Base-by-base conservation (phyloP, 495 filamentous ascomycete species). In the Neurospora hispaniola region DNA sequence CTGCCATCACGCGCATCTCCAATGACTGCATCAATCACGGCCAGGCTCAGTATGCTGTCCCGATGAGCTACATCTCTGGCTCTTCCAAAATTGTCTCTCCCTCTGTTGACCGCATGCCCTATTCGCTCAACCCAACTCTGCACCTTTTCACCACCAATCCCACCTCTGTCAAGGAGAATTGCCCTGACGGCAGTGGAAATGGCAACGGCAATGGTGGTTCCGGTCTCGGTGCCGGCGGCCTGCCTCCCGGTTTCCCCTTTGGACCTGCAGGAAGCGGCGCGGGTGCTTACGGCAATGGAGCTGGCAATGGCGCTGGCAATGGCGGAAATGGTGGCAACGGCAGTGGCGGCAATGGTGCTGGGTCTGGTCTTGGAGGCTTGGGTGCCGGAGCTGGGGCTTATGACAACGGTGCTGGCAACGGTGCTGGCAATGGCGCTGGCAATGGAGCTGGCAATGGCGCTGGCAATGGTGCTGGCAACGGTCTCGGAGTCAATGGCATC, bases 21-120 rank as follows among this genome's bases (percentile, higher is more conserved):
- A 70, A 66, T 4, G 42, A 70, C n/a, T 86, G 85, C 73, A 81
- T 81, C 82, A 82, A 82, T 27, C 82, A 83, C 66, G 82, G 81
- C 31, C 78, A 77, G 42, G 78, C 84, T 73, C 84, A 74, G 72
- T 74, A 72, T 72, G 73, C 75, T 62, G 77, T 78, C 73, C 71
- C 78, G 70, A 62, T 72, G 40, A 72, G 76, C 11, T 78, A 79
- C 43, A 71, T 73, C 75, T 42, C 78, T 83, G 73, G 62, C 75
- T 69, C 54, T 39, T 31, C 76, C 69, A 4, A 69, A 43, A 38
- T 71, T 72, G 40, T 70, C 75, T 20, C 71, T 74, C 16, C 69
- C 73, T 42, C 18, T 68, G 31, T 43, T 31, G 39, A 42, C 9
- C 35, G 16, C 71, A 71, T 9, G 46, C 43, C 66, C 10, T 20